phyloP scores from a whole-genome alignment of 192 early-diverging fungal species.

The Backusella tuberculispora region DNA sequence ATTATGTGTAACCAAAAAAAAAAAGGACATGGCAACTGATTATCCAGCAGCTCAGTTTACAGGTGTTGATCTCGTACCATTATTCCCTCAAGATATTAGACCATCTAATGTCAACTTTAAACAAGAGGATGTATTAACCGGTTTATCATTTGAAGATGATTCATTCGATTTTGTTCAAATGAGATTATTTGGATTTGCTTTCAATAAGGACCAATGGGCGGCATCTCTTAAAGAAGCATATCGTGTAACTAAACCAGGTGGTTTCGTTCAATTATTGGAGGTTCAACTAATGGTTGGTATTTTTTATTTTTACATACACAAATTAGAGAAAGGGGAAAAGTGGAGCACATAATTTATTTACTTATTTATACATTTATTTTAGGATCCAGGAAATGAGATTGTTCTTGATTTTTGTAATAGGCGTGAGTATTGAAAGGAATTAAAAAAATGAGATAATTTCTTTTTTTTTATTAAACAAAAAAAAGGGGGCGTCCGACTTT shows the following conservation, averaged over 20 bases:
- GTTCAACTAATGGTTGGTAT: conserved; percentile 32
- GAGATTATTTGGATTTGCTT: conserved; percentile 24
- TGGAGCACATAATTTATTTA: background rate
- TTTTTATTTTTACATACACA: conserved; percentile 1
- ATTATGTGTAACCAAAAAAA: conserved; percentile 15
- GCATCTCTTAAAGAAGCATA: conserved; percentile 24
- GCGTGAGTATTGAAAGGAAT: conserved; percentile 6
- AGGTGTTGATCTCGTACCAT: background rate
- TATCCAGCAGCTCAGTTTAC: conserved; percentile 18
- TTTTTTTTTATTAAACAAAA: background rate
- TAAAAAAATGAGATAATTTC: background rate
- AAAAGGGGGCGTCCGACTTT: background rate
- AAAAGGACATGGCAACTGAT: conserved; percentile 21
- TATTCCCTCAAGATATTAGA: conserved; percentile 33
- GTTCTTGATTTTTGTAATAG: conserved; percentile 4
- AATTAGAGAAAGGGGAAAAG: background rate
- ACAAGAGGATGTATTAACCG: conserved; percentile 23
- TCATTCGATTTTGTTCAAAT: conserved; percentile 41
- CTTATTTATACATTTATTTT: background rate
- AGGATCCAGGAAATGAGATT: conserved; percentile 24
- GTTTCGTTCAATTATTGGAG: conserved; percentile 35
- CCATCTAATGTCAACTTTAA: conserved; percentile 33
- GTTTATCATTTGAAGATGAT: conserved; percentile 29
- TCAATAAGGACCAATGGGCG: conserved; percentile 25
- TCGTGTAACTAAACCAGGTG: conserved; percentile 37